A percentile compares a stretch with the other conserved stretches of the same genome.
Conservation (phyloP, 1,284 basidiomycete species). For the Papiliotrema nemorosa region DNA sequence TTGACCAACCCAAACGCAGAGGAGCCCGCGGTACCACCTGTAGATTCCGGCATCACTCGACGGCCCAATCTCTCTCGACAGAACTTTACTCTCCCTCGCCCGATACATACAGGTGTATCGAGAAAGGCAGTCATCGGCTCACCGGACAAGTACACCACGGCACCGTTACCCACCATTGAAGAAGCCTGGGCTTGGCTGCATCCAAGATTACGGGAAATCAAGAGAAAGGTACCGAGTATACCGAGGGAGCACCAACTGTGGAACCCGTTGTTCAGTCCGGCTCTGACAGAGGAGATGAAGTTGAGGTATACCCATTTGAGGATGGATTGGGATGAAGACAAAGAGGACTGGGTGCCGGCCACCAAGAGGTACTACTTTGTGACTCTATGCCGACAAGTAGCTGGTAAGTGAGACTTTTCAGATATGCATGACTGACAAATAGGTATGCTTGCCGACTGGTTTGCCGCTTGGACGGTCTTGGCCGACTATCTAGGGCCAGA, state of each 20-base stretch:
- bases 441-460: slow-evolving; percentile 46
- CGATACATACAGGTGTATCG: slow-evolving; percentile 21
- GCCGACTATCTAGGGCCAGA: slow-evolving; percentile 45
- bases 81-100: slow-evolving; percentile 5
- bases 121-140: slow-evolving; percentile 16
- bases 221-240: slow-evolving; percentile 21
- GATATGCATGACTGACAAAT: not conserved
- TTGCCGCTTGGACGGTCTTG: slow-evolving; percentile 43
- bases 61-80: slow-evolving; percentile 8
- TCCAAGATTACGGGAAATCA: slow-evolving; percentile 31
- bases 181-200: slow-evolving; percentile 35
- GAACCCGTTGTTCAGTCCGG: slow-evolving; percentile 36
- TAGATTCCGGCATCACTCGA: not conserved
- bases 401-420: slow-evolving; percentile 22
- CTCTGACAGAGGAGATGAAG: slow-evolving; percentile 31
- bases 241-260: slow-evolving; percentile 40
- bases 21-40: not conserved
- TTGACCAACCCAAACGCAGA: not conserved
- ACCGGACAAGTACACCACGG: slow-evolving; percentile 24
- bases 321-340: slow-evolving; percentile 28
- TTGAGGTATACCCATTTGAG: slow-evolving; percentile 36
- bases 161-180: slow-evolving; percentile 30
- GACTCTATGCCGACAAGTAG: slow-evolving; percentile 42
- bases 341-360: slow-evolving; percentile 22
- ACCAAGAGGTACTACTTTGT: slow-evolving; percentile 36